Evolutionary conservation across 768 basidiomycete species (phyloP).

Genomic region (Suillus placidus): DNA sequence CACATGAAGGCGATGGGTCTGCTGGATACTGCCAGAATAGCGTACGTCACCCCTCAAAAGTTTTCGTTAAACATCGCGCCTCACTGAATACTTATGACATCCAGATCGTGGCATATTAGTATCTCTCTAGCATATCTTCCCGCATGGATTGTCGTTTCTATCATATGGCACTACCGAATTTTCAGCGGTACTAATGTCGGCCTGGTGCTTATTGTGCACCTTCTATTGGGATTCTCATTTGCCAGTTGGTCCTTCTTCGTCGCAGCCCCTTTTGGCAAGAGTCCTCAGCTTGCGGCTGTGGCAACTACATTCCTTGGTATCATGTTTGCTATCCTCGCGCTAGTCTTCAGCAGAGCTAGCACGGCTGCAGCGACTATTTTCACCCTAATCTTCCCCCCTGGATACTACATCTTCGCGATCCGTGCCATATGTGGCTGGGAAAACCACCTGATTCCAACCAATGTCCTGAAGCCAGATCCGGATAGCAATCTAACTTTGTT

Average conservation of each 20-base stretch:
- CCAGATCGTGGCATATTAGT: constrained; percentile 65
- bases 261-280: constrained; percentile 70
- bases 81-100: constrained; percentile 3
- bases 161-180: constrained; percentile 69
- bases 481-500: constrained; percentile 56
- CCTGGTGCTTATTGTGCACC: constrained; percentile 62
- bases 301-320: constrained; percentile 66
- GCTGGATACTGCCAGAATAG: constrained; percentile 65
- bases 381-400: constrained; percentile 73
- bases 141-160: constrained; percentile 69
- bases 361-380: constrained; percentile 60
- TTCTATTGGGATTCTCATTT: constrained; percentile 67
- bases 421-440: constrained; percentile 73
- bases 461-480: constrained; percentile 61
- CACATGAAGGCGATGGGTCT: constrained; percentile 86
- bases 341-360: constrained; percentile 48
- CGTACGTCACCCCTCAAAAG: constrained; percentile 38
- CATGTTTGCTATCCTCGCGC: constrained; percentile 65
- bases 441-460: constrained; percentile 54
- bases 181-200: constrained; percentile 62
- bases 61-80: constrained; percentile 1
- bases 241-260: constrained; percentile 76
- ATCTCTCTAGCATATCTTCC: constrained; percentile 71
- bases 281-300: constrained; percentile 71
- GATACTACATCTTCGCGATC: constrained; percentile 73